Evolutionary conservation across 352 stramenopile genomes (phyloP).

Genomic region (Pythium diclinum): DNA sequence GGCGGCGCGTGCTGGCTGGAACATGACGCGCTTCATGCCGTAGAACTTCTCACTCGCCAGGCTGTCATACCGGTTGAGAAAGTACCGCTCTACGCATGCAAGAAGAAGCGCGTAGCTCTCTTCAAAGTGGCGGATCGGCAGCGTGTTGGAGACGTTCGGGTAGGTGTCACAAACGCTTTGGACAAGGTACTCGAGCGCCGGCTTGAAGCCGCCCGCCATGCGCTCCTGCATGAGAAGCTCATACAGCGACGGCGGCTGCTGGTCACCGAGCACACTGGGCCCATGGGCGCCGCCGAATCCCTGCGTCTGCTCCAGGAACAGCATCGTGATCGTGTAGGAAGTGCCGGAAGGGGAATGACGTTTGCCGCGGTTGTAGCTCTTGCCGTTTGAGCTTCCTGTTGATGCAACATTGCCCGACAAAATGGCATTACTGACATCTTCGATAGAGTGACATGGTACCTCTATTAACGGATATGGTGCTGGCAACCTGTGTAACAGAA

Average conservation of each 20-base stretch:
- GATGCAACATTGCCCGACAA: neutral
- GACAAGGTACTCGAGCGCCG: constrained; percentile 72
- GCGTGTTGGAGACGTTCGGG: constrained; percentile 46
- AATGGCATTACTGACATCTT: neutral
- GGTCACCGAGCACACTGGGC: constrained; percentile 2
- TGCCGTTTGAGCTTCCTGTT: neutral
- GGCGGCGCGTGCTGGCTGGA: constrained; percentile 9
- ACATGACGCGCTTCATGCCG: constrained; percentile 79
- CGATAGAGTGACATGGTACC: neutral
- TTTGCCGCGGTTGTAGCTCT: neutral
- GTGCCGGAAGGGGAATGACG: neutral
- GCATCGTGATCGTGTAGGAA: constrained; percentile 34
- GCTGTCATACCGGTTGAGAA: constrained; percentile 70
- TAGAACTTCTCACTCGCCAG: constrained; percentile 83
- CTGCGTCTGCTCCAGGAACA: constrained; percentile 81
- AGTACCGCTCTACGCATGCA: constrained; percentile 64
- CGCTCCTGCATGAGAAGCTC: constrained; percentile 87
- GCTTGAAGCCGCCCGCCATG: constrained; percentile 73
- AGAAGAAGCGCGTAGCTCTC: constrained; percentile 76
- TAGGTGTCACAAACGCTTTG: constrained; percentile 73
- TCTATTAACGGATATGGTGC: no score
- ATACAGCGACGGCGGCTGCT: constrained; percentile 65
- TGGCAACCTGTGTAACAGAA: no score
- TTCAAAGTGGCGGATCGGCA: constrained; percentile 68
- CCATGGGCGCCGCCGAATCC: constrained; percentile 41